phyloP scores from a whole-genome alignment of 441 rosid species.

The Pelargonium fulgidum region DNA sequence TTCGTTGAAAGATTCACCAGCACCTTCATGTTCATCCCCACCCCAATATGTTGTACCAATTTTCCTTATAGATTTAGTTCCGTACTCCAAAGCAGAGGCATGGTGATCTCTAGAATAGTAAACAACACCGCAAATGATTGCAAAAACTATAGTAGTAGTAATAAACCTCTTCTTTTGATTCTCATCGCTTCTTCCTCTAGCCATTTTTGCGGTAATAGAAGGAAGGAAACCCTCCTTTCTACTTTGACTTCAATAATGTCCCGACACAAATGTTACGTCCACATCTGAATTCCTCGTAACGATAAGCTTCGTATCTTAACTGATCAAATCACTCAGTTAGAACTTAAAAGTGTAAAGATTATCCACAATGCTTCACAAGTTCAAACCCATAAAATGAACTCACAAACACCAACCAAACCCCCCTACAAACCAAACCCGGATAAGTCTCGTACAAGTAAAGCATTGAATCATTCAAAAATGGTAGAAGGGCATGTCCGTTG shows the following conservation, averaged over 20 bases:
- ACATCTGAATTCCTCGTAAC: not conserved
- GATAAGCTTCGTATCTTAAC: constrained; percentile 1
- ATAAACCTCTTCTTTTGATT: constrained; percentile 58
- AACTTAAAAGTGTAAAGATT: not conserved
- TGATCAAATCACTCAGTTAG: not conserved
- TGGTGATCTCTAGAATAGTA: constrained; percentile 51
- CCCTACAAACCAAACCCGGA: not conserved
- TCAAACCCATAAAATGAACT: not conserved
- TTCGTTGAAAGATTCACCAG: constrained; percentile 38
- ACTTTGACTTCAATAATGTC: constrained; percentile 3
- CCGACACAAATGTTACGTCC: not conserved
- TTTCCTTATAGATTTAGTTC: constrained; percentile 74
- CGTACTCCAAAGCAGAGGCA: constrained; percentile 76
- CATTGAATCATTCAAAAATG: not conserved
- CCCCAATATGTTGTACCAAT: constrained; percentile 89
- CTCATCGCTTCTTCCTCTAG: constrained; percentile 72
- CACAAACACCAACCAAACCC: not conserved
- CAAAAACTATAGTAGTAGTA: constrained; percentile 38
- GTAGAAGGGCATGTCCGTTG: not conserved
- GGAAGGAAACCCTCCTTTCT: constrained; percentile 1
- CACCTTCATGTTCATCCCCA: constrained; percentile 51
- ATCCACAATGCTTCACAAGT: constrained; percentile 3
- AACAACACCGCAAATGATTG: constrained; percentile 19
- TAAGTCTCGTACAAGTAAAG: not conserved
- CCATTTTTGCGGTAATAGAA: constrained; percentile 17